These are phyloP conservation scores for Sonneratia caseolaris DNA, from an alignment of 345 rosid genomes.

Conservation along the genomic window DNA sequence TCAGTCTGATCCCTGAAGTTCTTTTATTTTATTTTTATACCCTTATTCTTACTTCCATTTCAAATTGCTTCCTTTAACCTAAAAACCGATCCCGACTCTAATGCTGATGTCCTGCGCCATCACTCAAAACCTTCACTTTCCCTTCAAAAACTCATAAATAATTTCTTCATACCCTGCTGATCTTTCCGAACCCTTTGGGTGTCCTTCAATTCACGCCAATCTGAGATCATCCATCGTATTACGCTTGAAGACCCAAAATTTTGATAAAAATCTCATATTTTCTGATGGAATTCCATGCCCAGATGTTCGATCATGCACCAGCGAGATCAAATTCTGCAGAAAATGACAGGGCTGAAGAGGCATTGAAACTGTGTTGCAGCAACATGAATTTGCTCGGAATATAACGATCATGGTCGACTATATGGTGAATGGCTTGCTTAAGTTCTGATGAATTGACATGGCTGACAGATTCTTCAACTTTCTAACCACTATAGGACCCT, in stretches of 20 bases:
- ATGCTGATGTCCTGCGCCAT: constrained; percentile 17
- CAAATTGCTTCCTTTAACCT: background rate
- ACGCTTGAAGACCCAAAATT: constrained; percentile 28
- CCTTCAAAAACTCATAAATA: background rate
- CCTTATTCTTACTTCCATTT: background rate
- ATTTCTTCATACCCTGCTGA: constrained; percentile 1
- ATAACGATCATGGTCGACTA: constrained; percentile 65
- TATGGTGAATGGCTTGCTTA: constrained; percentile 52
- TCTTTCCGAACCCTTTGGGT: constrained; percentile 3
- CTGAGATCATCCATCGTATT: constrained; percentile 11
- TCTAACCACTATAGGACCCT: constrained; percentile 51
- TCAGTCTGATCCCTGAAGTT: background rate
- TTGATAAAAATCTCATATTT: constrained; percentile 32
- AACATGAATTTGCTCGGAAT: constrained; percentile 55
- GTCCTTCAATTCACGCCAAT: background rate
- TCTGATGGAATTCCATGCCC: constrained; percentile 24
- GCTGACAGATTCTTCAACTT: constrained; percentile 46
- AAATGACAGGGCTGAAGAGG: constrained; percentile 27
- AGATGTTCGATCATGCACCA: too few species aligned
- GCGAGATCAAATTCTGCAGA: too few species aligned
- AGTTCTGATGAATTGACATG: constrained; percentile 32
- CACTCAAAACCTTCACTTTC: constrained; percentile 11
- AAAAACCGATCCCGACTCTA: background rate
- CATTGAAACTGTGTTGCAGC: constrained; percentile 33
- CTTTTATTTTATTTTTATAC: background rate